phyloP scores from a whole-genome alignment of 2,329 filamentous ascomycete species.

The Plenodomus biglobosus region DNA sequence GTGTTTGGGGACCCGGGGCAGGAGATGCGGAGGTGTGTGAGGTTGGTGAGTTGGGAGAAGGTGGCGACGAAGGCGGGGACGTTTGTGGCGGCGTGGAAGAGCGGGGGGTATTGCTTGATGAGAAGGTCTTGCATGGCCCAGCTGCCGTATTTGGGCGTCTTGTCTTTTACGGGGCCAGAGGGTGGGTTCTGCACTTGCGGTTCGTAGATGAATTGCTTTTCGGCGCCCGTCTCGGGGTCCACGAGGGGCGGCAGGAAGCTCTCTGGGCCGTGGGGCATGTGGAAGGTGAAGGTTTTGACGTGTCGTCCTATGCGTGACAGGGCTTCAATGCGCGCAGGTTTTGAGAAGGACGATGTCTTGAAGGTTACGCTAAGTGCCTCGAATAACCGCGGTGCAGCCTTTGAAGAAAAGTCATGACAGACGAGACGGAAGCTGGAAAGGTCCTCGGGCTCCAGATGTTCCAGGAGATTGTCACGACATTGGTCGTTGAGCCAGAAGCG shows the following conservation, averaged over 20 bases:
- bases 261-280: constrained; percentile 71
- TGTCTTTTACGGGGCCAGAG: constrained; percentile 57
- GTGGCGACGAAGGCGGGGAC: constrained; percentile 80
- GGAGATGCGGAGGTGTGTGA: constrained; percentile 73
- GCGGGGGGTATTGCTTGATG: constrained; percentile 81
- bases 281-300: constrained; percentile 76
- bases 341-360: constrained; percentile 73
- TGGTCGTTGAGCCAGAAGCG: constrained; percentile 53
- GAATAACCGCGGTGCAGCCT: constrained; percentile 71
- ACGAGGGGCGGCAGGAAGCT: constrained; percentile 85
- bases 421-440: constrained; percentile 61
- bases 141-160: constrained; percentile 75
- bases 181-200: constrained; percentile 66
- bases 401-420: constrained; percentile 69
- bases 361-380: constrained; percentile 69
- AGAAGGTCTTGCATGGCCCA: constrained; percentile 77
- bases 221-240: constrained; percentile 72
- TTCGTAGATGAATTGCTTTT: constrained; percentile 79
- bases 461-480: constrained; percentile 50
- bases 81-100: constrained; percentile 89
- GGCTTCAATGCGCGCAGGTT: constrained; percentile 70
- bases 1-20: constrained; percentile 69
- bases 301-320: constrained; percentile 76
- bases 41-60: constrained; percentile 66
- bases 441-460: constrained; percentile 46